phyloP scores from a whole-genome alignment of 345 rosid species.

The Euclidium syriacum region DNA sequence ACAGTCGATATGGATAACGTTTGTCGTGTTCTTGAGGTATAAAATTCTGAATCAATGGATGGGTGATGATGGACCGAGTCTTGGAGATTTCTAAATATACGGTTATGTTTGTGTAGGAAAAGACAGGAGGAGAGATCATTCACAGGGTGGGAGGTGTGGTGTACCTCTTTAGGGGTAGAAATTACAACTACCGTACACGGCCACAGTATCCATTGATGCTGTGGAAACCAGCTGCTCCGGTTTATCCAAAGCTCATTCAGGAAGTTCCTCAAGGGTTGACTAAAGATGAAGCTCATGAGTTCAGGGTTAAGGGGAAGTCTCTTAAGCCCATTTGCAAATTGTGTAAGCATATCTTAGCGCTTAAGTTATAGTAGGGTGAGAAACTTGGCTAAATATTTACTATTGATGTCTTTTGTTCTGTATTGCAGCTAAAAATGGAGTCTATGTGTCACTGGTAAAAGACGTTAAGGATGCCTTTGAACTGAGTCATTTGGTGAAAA shows the following conservation, averaged over 20 bases:
- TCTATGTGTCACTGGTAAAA: slow-evolving; percentile 59
- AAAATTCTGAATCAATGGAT: not conserved
- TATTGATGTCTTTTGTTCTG: slow-evolving; percentile 1
- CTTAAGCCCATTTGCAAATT: slow-evolving; percentile 82
- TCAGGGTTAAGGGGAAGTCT: slow-evolving; percentile 62
- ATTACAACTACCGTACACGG: slow-evolving; percentile 74
- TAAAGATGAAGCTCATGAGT: slow-evolving; percentile 55
- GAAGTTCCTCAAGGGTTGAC: slow-evolving; percentile 88
- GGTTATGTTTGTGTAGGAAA: slow-evolving; percentile 40
- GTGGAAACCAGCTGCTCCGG: slow-evolving; percentile 98
- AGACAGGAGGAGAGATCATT: slow-evolving; percentile 78
- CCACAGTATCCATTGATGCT: slow-evolving; percentile 83
- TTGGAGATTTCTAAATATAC: not conserved
- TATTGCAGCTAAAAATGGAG: slow-evolving; percentile 80
- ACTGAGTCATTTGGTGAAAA: slow-evolving; percentile 74
- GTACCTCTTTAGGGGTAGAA: slow-evolving; percentile 87
- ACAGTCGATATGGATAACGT: slow-evolving; percentile 90
- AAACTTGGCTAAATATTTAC: not conserved
- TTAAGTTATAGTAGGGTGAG: not conserved
- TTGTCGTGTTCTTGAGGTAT: slow-evolving; percentile 81
- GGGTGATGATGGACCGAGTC: not conserved
- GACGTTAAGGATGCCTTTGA: slow-evolving; percentile 90
- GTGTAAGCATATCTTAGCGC: slow-evolving; percentile 35
- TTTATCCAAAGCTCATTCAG: slow-evolving; percentile 90
- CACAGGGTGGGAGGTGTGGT: slow-evolving; percentile 72